Conservation (phyloP, 2,329 filamentous ascomycete species). For the Exophiala phaeomuriformis region DNA sequence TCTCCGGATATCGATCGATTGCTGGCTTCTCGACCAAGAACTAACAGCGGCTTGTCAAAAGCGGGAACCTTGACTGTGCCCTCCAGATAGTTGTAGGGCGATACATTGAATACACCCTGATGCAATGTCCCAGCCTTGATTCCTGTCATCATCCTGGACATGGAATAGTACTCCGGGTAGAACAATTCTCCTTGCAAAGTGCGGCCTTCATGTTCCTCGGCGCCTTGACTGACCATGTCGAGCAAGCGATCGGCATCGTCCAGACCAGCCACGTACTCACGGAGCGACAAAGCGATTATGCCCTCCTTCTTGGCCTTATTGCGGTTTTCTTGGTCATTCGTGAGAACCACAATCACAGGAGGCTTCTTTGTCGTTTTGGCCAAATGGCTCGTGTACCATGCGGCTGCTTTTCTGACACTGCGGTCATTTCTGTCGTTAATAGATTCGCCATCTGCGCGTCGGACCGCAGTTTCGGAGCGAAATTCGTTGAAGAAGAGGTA, state of each 20-base stretch:
- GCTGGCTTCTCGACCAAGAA: conserved; percentile 90
- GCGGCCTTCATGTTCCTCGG: conserved; percentile 58
- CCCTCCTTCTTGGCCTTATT: conserved; percentile 70
- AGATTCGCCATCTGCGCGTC: conserved; percentile 65
- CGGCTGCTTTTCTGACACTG: conserved; percentile 74
- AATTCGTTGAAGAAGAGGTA: conserved; percentile 99
- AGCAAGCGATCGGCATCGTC: conserved; percentile 77
- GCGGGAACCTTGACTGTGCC: conserved; percentile 82
- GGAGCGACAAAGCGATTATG: conserved; percentile 60
- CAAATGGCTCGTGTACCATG: conserved; percentile 86
- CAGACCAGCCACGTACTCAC: conserved; percentile 74
- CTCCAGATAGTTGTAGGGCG: conserved; percentile 95
- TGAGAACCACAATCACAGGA: conserved; percentile 85
- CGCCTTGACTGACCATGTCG: conserved; percentile 83
- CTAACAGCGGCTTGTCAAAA: conserved; percentile 79
- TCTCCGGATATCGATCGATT: conserved; percentile 91
- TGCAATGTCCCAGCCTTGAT: conserved; percentile 82
- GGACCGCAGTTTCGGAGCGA: conserved; percentile 79
- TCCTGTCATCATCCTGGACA: conserved; percentile 91
- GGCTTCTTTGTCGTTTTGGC: conserved; percentile 49
- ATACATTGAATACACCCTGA: conserved; percentile 92
- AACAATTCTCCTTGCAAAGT: conserved; percentile 63
- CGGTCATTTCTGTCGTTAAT: conserved; percentile 97
- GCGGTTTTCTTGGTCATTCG: conserved; percentile 82
- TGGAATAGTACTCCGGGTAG: conserved; percentile 80